Conservation (phyloP, 495 filamentous ascomycete genomes). For the Penicillium paxilli region DNA sequence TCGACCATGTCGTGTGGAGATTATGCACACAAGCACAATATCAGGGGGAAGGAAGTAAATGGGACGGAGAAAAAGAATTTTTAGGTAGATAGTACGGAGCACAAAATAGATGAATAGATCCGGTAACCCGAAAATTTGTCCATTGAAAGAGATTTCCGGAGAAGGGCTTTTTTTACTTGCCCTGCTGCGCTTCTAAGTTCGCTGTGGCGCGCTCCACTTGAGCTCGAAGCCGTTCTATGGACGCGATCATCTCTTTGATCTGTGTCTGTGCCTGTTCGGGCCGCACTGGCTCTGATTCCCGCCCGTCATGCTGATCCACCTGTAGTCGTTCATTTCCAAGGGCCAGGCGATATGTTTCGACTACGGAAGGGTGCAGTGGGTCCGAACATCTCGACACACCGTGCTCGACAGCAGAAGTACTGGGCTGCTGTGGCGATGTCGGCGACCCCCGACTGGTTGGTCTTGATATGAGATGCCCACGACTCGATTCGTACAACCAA, state of each 20-base stretch:
- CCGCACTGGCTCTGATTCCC: conserved; percentile 21
- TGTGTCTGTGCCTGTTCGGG: conserved; percentile 19
- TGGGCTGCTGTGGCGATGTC: conserved; percentile 18
- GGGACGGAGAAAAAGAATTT: background rate
- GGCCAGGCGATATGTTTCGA: conserved; percentile 20
- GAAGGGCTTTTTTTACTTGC: background rate
- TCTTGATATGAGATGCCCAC: conserved; percentile 26
- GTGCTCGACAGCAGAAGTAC: conserved; percentile 26
- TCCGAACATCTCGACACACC: conserved; percentile 32
- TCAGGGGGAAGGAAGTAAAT: background rate
- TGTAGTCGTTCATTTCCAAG: conserved; percentile 19
- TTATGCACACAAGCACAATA: background rate
- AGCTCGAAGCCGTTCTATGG: conserved; percentile 39
- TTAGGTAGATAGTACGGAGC: too few species aligned
- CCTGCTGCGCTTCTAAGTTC: conserved; percentile 22
- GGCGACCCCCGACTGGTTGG: conserved; percentile 28
- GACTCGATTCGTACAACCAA: conserved; percentile 55
- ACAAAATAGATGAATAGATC: too few species aligned
- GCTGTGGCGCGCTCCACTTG: conserved; percentile 41
- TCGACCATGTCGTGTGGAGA: background rate
- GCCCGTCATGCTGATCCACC: conserved; percentile 22
- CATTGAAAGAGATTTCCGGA: background rate
- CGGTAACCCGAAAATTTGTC: background rate
- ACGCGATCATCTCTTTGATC: conserved; percentile 36
- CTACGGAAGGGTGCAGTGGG: conserved; percentile 28